Conservation (phyloP, 306 rosid species). For the Mimosa pudica region DNA sequence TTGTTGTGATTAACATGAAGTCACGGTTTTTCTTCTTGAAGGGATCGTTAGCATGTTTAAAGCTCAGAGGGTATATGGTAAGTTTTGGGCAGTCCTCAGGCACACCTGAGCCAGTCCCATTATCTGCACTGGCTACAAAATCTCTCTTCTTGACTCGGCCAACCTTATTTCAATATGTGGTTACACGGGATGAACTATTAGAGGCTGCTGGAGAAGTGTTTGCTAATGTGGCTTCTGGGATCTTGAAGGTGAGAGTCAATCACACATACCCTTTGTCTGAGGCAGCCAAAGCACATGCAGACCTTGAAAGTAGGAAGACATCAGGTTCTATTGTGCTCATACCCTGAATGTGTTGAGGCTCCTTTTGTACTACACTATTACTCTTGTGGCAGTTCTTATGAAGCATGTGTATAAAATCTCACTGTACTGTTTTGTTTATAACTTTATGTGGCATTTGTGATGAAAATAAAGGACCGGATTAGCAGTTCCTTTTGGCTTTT, state of each 20-base stretch:
- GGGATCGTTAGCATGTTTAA: slow-evolving; percentile 86
- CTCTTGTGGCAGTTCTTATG: neutral
- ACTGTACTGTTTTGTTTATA: neutral
- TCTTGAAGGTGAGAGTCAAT: slow-evolving; percentile 68
- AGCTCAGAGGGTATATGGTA: slow-evolving; percentile 77
- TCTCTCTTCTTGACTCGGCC: slow-evolving; percentile 89
- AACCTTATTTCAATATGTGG: slow-evolving; percentile 55
- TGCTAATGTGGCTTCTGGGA: slow-evolving; percentile 58
- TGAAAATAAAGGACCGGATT: too few relatives aligned
- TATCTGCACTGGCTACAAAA: slow-evolving; percentile 66
- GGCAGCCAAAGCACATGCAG: slow-evolving; percentile 81
- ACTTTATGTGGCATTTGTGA: neutral
- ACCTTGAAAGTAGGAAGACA: slow-evolving; percentile 76
- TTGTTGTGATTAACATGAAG: neutral
- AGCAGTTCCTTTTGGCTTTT: too few relatives aligned
- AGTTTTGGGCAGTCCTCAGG: slow-evolving; percentile 92
- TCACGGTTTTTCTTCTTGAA: slow-evolving; percentile 39
- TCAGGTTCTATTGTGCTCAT: slow-evolving; percentile 81
- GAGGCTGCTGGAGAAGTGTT: slow-evolving; percentile 75
- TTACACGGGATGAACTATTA: slow-evolving; percentile 67
- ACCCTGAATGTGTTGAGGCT: slow-evolving; percentile 45
- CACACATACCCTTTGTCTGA: slow-evolving; percentile 80
- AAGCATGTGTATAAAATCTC: neutral
- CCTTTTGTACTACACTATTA: neutral
- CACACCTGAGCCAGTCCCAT: slow-evolving; percentile 79